A percentile compares a stretch with the other conserved stretches of the same genome.
phyloP scores from a whole-genome alignment of 345 rosid species.

The Syzygium aqueum region DNA sequence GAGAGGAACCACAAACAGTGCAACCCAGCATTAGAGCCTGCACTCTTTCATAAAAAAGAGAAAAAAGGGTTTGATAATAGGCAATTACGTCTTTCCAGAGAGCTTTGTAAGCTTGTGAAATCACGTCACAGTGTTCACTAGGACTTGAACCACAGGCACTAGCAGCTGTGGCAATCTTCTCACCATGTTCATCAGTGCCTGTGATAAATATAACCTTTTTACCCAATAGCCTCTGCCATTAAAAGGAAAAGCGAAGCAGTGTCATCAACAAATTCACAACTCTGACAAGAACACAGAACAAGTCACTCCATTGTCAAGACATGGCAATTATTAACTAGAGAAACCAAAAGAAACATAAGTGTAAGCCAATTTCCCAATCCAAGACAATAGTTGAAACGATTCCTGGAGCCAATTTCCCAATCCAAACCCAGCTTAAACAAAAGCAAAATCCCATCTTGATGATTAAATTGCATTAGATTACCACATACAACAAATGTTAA shows the following conservation, averaged over 20 bases:
- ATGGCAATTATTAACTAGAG: neutral
- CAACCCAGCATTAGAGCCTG: neutral
- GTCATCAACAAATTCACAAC: neutral
- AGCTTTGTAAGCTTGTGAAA: slow-evolving; percentile 63
- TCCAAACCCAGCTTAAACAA: neutral
- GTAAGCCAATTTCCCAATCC: neutral
- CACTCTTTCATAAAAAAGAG: neutral
- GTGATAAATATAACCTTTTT: slow-evolving; percentile 79
- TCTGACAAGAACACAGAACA: neutral
- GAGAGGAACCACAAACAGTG: neutral
- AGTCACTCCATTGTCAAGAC: neutral
- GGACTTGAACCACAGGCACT: slow-evolving; percentile 59
- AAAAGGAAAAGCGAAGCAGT: neutral
- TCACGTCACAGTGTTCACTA: slow-evolving; percentile 69
- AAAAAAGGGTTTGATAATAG: neutral
- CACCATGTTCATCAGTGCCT: slow-evolving; percentile 95
- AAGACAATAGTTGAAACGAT: neutral
- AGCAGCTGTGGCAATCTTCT: slow-evolving; percentile 87
- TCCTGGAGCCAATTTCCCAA: neutral
- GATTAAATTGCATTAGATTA: neutral
- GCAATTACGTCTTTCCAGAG: slow-evolving; percentile 70
- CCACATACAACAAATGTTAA: neutral
- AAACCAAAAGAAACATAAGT: neutral
- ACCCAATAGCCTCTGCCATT: slow-evolving; percentile 76
- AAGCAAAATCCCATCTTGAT: neutral